Conservation (phyloP, 257 asterid genomes). For the Lantana camara region DNA sequence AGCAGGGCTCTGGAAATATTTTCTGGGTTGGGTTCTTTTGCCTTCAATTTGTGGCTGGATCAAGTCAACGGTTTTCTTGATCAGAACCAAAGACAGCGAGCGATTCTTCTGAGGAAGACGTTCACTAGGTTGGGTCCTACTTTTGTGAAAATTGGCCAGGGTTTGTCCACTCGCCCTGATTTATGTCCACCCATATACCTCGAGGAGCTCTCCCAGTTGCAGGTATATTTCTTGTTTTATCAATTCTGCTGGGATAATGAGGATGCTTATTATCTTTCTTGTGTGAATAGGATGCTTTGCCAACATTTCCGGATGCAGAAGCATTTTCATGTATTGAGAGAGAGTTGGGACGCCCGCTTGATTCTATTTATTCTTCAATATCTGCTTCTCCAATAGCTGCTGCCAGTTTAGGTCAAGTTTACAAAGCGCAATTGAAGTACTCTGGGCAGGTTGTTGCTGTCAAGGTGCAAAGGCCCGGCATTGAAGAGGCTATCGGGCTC, state of each 20-base stretch:
- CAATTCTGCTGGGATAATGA: conserved; percentile 15
- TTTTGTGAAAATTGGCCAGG: conserved; percentile 95
- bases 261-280: conserved; percentile 15
- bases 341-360: conserved; percentile 79
- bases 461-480: conserved; percentile 97
- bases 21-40: conserved; percentile 75
- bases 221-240: conserved; percentile 41
- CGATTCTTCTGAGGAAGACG: conserved; percentile 65
- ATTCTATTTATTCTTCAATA: conserved; percentile 75
- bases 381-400: conserved; percentile 98
- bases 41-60: conserved; percentile 75
- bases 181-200: conserved; percentile 84
- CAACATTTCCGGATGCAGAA: conserved; percentile 94
- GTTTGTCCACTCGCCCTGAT: conserved; percentile 97
- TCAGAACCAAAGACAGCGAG: conserved; percentile 66
- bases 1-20: conserved; percentile 73
- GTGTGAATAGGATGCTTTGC: conserved; percentile 86
- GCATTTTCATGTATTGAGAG: conserved; percentile 95
- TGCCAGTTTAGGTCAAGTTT: conserved; percentile 98
- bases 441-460: conserved; percentile 94
- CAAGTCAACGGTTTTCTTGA: conserved; percentile 54
- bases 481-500: conserved; percentile 89
- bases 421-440: conserved; percentile 84
- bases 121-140: conserved; percentile 95
- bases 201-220: conserved; percentile 89